Evolutionary conservation across 805 yeast genomes (phyloP).

Genomic region (Candida montana): DNA sequence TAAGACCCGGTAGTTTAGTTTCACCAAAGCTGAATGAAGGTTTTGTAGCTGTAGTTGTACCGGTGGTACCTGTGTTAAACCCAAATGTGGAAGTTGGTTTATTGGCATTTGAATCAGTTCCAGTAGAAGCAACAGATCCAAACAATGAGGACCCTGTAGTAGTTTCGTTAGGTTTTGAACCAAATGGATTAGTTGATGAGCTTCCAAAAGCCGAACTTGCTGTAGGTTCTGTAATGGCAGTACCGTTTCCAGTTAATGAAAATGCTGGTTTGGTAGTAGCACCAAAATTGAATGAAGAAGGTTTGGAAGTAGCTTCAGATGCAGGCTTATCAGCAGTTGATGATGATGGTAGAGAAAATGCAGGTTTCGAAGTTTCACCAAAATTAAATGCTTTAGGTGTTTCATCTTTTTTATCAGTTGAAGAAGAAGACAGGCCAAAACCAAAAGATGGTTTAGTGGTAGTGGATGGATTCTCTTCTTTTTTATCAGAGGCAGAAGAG

Average conservation of each 20-base stretch:
- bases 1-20: not conserved
- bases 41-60: not conserved
- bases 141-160: no score
- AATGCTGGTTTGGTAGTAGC: not conserved
- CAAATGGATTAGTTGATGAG: no score
- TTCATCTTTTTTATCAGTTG: not conserved
- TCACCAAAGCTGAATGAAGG: not conserved
- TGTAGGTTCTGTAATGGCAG: no score
- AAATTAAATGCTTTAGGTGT: not conserved
- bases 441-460: slow-evolving; percentile 2
- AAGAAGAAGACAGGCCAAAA: slow-evolving; percentile 7
- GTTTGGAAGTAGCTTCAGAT: not conserved
- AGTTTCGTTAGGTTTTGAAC: no score
- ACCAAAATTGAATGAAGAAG: not conserved
- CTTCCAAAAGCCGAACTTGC: no score
- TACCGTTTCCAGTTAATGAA: no score
- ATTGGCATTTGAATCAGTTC: no score
- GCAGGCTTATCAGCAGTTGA: not conserved
- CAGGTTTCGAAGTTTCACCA: slow-evolving; percentile 1
- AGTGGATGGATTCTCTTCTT: not conserved
- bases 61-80: no score
- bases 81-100: no score
- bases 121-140: no score
- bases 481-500: slow-evolving; percentile 6
- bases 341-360: not conserved